Percentiles rank a stretch among this genome's conserved stretches.
Conservation (phyloP, 441 rosid genomes). For the Metrosideros polymorpha region DNA sequence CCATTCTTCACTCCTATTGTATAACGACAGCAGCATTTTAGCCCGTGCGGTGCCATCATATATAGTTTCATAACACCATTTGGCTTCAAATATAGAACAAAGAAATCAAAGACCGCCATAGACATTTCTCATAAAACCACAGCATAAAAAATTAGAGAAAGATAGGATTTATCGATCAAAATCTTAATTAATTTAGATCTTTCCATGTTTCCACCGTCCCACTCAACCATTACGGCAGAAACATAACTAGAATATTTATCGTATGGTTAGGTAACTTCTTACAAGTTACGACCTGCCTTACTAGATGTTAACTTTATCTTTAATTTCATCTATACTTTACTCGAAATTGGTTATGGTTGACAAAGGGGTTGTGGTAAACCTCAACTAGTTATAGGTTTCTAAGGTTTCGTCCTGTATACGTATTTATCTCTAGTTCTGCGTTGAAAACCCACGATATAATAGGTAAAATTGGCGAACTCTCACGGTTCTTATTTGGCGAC, state of each 20-base stretch:
- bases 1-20: neutral
- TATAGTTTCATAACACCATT: neutral
- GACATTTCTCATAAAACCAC: neutral
- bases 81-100: neutral
- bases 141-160: neutral
- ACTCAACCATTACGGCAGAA: neutral
- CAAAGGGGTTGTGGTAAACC: neutral
- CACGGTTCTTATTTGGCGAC: neutral
- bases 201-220: neutral
- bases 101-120: neutral
- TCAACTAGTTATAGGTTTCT: neutral
- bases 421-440: neutral
- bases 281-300: no score
- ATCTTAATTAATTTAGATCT: neutral
- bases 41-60: neutral
- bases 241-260: no score
- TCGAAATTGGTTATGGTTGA: neutral
- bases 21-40: neutral
- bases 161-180: neutral
- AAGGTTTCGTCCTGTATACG: neutral
- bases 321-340: no score
- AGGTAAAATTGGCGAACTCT: neutral
- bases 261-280: no score
- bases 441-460: neutral
- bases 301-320: no score